phyloP scores from a whole-genome alignment of 2,329 filamentous ascomycete species.

The Colletotrichum kahawae region DNA sequence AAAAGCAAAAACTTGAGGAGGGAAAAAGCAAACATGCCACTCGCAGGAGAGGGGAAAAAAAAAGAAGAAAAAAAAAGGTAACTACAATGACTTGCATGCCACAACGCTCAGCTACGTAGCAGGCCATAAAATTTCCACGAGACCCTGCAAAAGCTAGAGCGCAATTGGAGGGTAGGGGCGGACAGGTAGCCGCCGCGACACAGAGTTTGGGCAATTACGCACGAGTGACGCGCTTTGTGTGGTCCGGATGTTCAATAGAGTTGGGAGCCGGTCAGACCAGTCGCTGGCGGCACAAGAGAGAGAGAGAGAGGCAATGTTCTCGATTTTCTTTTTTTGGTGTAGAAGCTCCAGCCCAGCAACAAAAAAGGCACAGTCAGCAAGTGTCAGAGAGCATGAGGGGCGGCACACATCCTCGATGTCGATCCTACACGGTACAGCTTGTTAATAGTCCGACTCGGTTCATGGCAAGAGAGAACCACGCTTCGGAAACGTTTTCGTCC shows the following conservation, averaged over 20 bases:
- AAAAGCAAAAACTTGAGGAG: neutral
- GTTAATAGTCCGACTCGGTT: neutral
- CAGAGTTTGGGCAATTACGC: neutral
- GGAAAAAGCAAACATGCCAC: neutral
- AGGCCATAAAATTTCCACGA: neutral
- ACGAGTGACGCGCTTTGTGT: neutral
- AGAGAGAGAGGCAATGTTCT: neutral
- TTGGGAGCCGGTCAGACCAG: neutral
- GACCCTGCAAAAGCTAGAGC: neutral
- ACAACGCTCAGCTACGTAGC: neutral
- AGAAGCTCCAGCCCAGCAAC: neutral
- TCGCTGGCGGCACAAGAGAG: neutral
- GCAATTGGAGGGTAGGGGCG: neutral
- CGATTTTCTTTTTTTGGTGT: neutral
- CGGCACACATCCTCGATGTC: neutral
- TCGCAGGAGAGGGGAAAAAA: neutral
- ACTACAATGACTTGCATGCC: neutral
- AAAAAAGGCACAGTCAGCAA: neutral
- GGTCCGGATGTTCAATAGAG: neutral
- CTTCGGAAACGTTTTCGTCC: neutral
- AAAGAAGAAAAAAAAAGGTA: neutral
- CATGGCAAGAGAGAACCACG: neutral
- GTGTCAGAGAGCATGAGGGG: neutral
- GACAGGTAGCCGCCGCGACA: neutral
- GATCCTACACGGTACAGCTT: neutral